phyloP scores from a whole-genome alignment of 2,329 filamentous ascomycete species.

The Ophiocordyceps polyrhachis-furcata region DNA sequence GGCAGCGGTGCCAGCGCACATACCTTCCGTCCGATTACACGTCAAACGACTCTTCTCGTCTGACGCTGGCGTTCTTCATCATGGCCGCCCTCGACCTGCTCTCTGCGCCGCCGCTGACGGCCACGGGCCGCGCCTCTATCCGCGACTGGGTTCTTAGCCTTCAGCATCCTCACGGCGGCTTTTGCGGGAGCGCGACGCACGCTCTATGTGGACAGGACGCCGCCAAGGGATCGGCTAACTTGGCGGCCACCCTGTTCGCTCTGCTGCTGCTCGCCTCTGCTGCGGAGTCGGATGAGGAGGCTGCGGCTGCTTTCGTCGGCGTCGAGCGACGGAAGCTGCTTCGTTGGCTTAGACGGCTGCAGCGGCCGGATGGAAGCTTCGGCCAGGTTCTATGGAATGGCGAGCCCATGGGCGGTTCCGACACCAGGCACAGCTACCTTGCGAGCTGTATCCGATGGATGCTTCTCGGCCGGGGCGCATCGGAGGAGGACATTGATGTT shows the following conservation, averaged over 20 bases:
- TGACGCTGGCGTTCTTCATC: constrained; percentile 80
- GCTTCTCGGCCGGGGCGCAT: constrained; percentile 38
- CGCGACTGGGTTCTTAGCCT: constrained; percentile 71
- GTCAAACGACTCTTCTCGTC: constrained; percentile 73
- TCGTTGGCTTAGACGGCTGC: constrained; percentile 55
- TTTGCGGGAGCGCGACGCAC: constrained; percentile 68
- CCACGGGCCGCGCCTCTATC: constrained; percentile 23
- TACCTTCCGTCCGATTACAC: constrained; percentile 72
- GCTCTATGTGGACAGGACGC: constrained; percentile 19
- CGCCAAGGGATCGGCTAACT: constrained; percentile 38
- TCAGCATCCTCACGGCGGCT: constrained; percentile 74
- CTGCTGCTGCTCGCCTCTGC: constrained; percentile 48
- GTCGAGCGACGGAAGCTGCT: constrained; percentile 52
- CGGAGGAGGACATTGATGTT: constrained; percentile 56
- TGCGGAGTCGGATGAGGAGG: constrained; percentile 19
- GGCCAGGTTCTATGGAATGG: constrained; percentile 54
- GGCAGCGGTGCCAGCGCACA: constrained; percentile 70
- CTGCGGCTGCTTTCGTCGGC: constrained; percentile 31
- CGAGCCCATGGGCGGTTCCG: constrained; percentile 54
- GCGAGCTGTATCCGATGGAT: constrained; percentile 71
- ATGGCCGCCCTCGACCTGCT: constrained; percentile 73
- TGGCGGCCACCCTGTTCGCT: constrained; percentile 81
- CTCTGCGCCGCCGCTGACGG: constrained; percentile 37
- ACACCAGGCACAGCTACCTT: constrained; percentile 78
- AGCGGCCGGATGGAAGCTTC: constrained; percentile 76